Evolutionary conservation across 306 rosid genomes (phyloP).

Genomic region (Lupinus albus): DNA sequence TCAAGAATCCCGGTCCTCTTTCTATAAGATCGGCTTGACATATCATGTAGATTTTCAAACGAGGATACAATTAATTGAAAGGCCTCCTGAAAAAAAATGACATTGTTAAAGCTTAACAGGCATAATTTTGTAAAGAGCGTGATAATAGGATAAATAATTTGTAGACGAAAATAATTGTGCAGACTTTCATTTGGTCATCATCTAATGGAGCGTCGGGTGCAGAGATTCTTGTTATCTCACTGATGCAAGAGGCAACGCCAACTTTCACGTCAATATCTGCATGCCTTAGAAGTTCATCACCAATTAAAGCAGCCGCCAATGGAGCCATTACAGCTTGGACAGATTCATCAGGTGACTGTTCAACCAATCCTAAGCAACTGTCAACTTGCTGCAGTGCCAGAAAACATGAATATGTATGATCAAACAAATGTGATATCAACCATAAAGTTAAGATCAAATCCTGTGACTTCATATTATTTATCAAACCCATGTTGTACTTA

Average conservation of each 20-base stretch:
- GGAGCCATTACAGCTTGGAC: constrained; percentile 75
- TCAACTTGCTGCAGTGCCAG: constrained; percentile 61
- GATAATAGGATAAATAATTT: not conserved
- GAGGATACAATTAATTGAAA: constrained; percentile 86
- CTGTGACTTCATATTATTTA: constrained; percentile 13
- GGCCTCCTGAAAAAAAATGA: constrained; percentile 59
- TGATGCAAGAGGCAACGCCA: constrained; percentile 84
- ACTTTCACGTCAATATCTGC: constrained; percentile 73
- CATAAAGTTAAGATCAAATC: not conserved
- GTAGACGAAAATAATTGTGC: constrained; percentile 8
- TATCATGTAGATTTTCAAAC: constrained; percentile 76
- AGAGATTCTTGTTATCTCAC: constrained; percentile 88
- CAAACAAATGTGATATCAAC: constrained; percentile 16
- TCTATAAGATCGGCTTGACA: constrained; percentile 63
- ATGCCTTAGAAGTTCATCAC: constrained; percentile 63
- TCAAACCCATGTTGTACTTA: no score
- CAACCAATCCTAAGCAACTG: constrained; percentile 63
- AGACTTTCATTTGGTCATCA: constrained; percentile 90
- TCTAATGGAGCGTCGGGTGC: constrained; percentile 94
- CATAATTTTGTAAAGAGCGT: not conserved
- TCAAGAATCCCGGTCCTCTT: constrained; percentile 76
- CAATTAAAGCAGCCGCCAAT: constrained; percentile 60
- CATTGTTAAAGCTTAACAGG: constrained; percentile 4
- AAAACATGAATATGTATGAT: constrained; percentile 5
- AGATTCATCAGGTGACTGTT: constrained; percentile 70